phyloP scores from a whole-genome alignment of 768 basidiomycete species.

The Coprinellus micaceus region DNA sequence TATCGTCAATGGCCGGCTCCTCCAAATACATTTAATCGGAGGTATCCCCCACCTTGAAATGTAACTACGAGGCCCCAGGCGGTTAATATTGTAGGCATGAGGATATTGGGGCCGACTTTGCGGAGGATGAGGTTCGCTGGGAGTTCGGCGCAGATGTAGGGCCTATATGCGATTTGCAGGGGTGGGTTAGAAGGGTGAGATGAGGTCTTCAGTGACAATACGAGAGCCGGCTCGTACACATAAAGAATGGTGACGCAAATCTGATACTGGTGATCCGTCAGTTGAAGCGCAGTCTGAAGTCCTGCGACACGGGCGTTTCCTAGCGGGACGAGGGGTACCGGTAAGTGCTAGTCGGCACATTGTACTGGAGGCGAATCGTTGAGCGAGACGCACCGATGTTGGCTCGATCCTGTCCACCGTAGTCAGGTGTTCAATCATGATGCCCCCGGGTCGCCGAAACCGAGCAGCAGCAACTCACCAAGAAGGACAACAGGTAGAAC shows the following conservation, averaged over 20 bases:
- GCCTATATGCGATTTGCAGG: constrained; percentile 17
- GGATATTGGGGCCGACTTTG: constrained; percentile 42
- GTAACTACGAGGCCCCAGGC: constrained; percentile 49
- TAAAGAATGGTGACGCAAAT: constrained; percentile 31
- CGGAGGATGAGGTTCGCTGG: constrained; percentile 45
- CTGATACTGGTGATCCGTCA: constrained; percentile 39
- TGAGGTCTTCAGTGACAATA: not conserved
- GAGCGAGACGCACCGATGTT: constrained; percentile 31
- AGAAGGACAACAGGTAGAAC: constrained; percentile 36
- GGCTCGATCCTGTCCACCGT: constrained; percentile 27
- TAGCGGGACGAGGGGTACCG: constrained; percentile 1
- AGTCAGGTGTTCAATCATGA: too few species aligned
- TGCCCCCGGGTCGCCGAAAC: not conserved
- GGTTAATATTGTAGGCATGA: constrained; percentile 46
- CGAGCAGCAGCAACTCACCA: constrained; percentile 21
- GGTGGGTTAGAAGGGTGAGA: not conserved
- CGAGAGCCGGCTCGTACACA: constrained; percentile 19
- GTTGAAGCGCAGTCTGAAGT: constrained; percentile 38
- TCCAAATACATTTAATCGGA: not conserved
- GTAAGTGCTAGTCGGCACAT: too few species aligned
- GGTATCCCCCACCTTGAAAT: constrained; percentile 31
- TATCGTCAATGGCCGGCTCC: not conserved
- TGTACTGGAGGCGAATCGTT: too few species aligned
- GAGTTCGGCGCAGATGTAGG: constrained; percentile 45
- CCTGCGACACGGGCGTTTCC: constrained; percentile 50